phyloP scores from a whole-genome alignment of 208 protist species.

The Porcisia hertigi region DNA sequence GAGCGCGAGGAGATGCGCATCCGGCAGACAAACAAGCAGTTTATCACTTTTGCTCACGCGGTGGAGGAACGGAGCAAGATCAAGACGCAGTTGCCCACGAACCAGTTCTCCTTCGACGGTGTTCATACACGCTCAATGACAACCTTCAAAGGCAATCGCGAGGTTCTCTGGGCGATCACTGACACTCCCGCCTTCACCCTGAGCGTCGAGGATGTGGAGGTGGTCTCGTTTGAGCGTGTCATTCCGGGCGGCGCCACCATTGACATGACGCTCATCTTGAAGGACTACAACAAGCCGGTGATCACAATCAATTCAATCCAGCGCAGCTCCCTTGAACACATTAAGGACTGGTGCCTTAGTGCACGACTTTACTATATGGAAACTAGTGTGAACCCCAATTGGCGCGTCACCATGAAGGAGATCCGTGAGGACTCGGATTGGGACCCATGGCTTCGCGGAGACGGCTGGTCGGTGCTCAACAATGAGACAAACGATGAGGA shows the following conservation, averaged over 20 bases:
- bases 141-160: constrained; percentile 70
- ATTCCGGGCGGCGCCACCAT: constrained; percentile 91
- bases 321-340: constrained; percentile 45
- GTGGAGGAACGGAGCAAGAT: constrained; percentile 77
- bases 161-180: constrained; percentile 84
- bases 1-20: constrained; percentile 71
- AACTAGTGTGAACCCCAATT: constrained; percentile 78
- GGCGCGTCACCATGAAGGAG: constrained; percentile 75
- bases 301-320: constrained; percentile 73
- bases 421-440: constrained; percentile 88
- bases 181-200: constrained; percentile 95
- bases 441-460: constrained; percentile 75
- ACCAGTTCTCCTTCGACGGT: constrained; percentile 85
- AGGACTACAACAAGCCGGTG: constrained; percentile 92
- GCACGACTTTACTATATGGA: constrained; percentile 87
- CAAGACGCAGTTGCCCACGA: constrained; percentile 76
- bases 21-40: constrained; percentile 84
- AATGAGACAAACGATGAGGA: constrained; percentile 84
- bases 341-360: constrained; percentile 87
- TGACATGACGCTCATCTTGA: constrained; percentile 97
- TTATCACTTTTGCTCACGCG: constrained; percentile 72
- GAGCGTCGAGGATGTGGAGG: constrained; percentile 93
- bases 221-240: constrained; percentile 95
- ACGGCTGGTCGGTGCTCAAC: constrained; percentile 73
- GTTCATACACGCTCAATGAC: constrained; percentile 77